Percentiles rank a stretch among this genome's conserved stretches.
Evolutionary conservation across 2,329 filamentous ascomycete species (phyloP).

Genomic region (Aspergillus clavatus): DNA sequence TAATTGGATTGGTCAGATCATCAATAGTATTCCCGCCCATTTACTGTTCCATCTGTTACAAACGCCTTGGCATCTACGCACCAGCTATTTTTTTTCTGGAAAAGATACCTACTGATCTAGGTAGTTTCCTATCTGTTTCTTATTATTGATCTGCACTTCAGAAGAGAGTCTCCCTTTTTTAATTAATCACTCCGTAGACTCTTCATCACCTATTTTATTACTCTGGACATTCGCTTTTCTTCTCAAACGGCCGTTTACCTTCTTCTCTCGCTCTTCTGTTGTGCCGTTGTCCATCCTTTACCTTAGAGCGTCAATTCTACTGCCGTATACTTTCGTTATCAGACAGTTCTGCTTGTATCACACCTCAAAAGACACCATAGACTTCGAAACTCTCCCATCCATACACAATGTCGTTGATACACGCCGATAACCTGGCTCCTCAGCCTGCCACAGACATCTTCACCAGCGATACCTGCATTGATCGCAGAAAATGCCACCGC

Average conservation of each 20-base stretch:
- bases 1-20: background rate
- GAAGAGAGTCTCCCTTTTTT: background rate
- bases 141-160: background rate
- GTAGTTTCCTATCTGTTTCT: background rate
- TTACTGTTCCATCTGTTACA: background rate
- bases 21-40: background rate
- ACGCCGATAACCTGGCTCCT: conserved; percentile 36
- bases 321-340: background rate
- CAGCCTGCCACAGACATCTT: conserved; percentile 45
- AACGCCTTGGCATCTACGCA: background rate
- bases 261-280: background rate
- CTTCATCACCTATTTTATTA: background rate
- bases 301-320: too few relatives aligned
- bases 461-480: conserved; percentile 63
- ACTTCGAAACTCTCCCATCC: background rate
- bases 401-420: conserved; percentile 31
- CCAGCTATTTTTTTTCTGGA: background rate
- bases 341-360: background rate
- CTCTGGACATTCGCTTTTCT: background rate
- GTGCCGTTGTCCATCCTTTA: background rate
- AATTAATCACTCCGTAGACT: too few relatives aligned
- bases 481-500: conserved; percentile 60
- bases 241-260: background rate
- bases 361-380: conserved; percentile 3
- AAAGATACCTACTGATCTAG: background rate